Evolutionary conservation across 2,329 filamentous ascomycete species (phyloP).

Genomic region (Diplocarpon mali): DNA sequence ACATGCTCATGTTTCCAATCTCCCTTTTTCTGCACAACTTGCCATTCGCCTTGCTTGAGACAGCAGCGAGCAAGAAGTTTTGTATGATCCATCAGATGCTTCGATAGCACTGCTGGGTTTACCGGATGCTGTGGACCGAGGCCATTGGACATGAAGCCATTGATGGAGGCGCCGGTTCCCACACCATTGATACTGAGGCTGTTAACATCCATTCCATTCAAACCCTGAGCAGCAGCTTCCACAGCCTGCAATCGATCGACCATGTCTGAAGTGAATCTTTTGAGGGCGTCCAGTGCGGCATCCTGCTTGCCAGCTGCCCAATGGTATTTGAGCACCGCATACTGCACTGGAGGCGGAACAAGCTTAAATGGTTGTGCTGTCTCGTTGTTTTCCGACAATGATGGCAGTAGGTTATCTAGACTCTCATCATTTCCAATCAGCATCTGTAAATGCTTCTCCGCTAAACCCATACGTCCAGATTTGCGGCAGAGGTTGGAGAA

Average conservation of each 20-base stretch:
- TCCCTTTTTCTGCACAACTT: constrained; percentile 72
- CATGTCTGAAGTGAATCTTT: constrained; percentile 49
- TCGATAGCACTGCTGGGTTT: constrained; percentile 22
- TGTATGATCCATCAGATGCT: constrained; percentile 47
- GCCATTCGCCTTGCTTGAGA: constrained; percentile 93
- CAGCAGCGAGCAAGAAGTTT: constrained; percentile 88
- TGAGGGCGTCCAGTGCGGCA: constrained; percentile 46
- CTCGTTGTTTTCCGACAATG: constrained; percentile 19
- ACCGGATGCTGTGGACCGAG: constrained; percentile 30
- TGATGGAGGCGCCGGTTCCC: constrained; percentile 1
- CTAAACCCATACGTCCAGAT: constrained; percentile 84
- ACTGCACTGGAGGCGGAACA: constrained; percentile 64
- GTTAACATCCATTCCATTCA: constrained; percentile 21
- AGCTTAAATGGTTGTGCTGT: constrained; percentile 13
- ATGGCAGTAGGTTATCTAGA: constrained; percentile 49
- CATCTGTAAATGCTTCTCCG: constrained; percentile 87
- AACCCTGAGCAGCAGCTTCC: constrained; percentile 20
- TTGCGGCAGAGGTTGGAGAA: constrained; percentile 98
- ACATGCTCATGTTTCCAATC: constrained; percentile 84
- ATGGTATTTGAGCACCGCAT: constrained; percentile 94
- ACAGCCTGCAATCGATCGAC: constrained; percentile 29
- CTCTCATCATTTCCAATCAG: constrained; percentile 65
- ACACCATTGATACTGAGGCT: constrained; percentile 32
- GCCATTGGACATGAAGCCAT: constrained; percentile 18
- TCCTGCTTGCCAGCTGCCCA: constrained; percentile 74